Evolutionary conservation across 352 stramenopile species (phyloP).

Genomic region (Aphanomyces cochlioides): DNA sequence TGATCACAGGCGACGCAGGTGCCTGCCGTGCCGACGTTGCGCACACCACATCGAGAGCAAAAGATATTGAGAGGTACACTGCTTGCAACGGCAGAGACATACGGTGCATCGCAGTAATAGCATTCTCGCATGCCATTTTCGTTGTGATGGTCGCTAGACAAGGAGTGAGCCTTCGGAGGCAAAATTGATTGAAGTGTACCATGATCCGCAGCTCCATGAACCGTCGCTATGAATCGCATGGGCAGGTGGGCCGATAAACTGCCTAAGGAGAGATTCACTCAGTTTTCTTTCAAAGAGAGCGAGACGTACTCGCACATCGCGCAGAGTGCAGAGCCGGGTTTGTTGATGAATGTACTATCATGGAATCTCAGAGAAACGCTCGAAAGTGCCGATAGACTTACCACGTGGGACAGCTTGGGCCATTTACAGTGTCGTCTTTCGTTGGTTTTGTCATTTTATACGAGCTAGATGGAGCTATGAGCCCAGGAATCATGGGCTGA

Average conservation of each 20-base stretch:
- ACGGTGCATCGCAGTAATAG: constrained; percentile 50
- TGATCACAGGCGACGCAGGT: constrained; percentile 72
- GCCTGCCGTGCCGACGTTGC: constrained; percentile 61
- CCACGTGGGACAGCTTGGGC: constrained; percentile 3
- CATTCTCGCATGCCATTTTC: constrained; percentile 61
- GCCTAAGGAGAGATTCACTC: not conserved
- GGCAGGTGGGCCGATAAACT: constrained; percentile 38
- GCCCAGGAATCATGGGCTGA: no score
- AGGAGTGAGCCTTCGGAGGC: not conserved
- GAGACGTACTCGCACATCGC: constrained; percentile 66
- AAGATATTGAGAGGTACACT: constrained; percentile 69
- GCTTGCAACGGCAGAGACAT: constrained; percentile 64
- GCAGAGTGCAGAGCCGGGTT: constrained; percentile 46
- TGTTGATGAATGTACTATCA: constrained; percentile 67
- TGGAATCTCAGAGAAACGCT: not conserved
- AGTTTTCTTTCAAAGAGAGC: not conserved
- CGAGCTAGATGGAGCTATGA: not conserved
- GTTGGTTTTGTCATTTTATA: not conserved
- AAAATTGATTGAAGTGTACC: constrained; percentile 36
- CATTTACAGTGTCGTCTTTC: not conserved
- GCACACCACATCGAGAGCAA: constrained; percentile 65
- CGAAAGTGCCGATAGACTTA: not conserved
- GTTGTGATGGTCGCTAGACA: constrained; percentile 48
- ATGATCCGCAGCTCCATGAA: constrained; percentile 67
- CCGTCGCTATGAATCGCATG: constrained; percentile 67